A percentile compares a stretch with the other conserved stretches of the same genome.
These are phyloP conservation scores for Solanum chmielewskii DNA, from an alignment of 257 asterid species.

Conservation along the genomic window DNA sequence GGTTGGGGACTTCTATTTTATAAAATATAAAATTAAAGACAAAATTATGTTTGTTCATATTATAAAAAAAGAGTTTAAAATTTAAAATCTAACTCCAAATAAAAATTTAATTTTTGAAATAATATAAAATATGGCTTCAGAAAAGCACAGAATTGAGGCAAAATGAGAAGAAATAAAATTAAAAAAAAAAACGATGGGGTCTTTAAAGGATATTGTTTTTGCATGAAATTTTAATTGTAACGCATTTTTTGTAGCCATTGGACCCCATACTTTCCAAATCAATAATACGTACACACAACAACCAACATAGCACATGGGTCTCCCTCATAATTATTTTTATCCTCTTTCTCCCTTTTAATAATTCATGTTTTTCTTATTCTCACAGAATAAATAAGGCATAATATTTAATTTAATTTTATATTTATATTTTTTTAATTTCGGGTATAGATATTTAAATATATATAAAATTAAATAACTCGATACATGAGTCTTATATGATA, in stretches of 20 bases:
- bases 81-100: background rate
- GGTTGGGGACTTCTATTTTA: background rate
- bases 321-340: background rate
- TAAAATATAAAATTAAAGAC: background rate
- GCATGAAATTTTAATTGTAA: background rate
- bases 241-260: background rate
- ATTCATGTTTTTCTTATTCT: background rate
- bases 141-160: background rate
- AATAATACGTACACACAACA: background rate
- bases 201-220: background rate
- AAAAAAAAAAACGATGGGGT: background rate
- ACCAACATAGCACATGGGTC: constrained; percentile 4
- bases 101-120: too few relatives aligned
- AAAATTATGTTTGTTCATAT: background rate
- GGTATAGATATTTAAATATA: too few relatives aligned
- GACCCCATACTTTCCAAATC: background rate
- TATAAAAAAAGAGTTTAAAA: background rate
- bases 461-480: too few relatives aligned
- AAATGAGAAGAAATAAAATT: background rate
- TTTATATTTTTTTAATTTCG: too few relatives aligned
- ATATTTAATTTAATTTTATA: too few relatives aligned
- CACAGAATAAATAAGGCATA: background rate
- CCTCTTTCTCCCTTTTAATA: background rate
- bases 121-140: background rate
- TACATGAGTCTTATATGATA: too few relatives aligned